phyloP scores from a whole-genome alignment of 2,329 filamentous ascomycete genomes.

The Didymosphaeria variabile region DNA sequence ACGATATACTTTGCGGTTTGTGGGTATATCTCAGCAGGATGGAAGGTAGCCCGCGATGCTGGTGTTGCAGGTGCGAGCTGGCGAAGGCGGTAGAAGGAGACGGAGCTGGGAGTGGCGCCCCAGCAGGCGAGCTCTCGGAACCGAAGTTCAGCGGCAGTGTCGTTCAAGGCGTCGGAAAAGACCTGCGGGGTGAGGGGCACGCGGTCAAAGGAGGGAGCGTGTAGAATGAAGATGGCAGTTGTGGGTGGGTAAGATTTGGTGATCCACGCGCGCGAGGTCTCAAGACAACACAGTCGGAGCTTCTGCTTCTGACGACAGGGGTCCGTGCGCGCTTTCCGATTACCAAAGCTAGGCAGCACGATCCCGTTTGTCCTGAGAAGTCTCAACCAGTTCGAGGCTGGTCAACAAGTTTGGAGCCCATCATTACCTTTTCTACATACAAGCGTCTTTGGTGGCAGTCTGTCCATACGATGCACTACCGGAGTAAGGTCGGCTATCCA shows the following conservation, averaged over 20 bases:
- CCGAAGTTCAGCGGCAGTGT: constrained; percentile 18
- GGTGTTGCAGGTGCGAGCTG: constrained; percentile 32
- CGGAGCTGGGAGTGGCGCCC: constrained; percentile 49
- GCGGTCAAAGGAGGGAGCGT: constrained; percentile 37
- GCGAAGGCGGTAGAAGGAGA: constrained; percentile 47
- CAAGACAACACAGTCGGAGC: constrained; percentile 13
- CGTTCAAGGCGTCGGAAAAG: constrained; percentile 24
- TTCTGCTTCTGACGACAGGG: constrained; percentile 15
- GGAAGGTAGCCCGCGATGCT: constrained; percentile 31
- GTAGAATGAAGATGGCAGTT: constrained; percentile 44
- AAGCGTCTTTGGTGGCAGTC: not conserved
- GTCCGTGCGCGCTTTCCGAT: constrained; percentile 13
- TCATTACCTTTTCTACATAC: not conserved
- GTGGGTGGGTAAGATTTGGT: constrained; percentile 34
- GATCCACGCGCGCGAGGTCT: constrained; percentile 15
- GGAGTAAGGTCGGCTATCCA: not conserved
- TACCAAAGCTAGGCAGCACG: constrained; percentile 11
- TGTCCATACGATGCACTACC: not conserved
- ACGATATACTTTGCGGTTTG: constrained; percentile 23
- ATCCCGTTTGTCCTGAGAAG: too few species aligned
- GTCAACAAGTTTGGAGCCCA: too few species aligned
- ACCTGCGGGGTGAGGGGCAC: constrained; percentile 40
- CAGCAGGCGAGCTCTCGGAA: constrained; percentile 34
- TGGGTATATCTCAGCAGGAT: constrained; percentile 19
- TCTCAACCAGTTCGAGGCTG: too few species aligned